These are phyloP conservation scores for Colletotrichum siamense DNA, from an alignment of 2,329 filamentous ascomycete species.

Conservation along the genomic window DNA sequence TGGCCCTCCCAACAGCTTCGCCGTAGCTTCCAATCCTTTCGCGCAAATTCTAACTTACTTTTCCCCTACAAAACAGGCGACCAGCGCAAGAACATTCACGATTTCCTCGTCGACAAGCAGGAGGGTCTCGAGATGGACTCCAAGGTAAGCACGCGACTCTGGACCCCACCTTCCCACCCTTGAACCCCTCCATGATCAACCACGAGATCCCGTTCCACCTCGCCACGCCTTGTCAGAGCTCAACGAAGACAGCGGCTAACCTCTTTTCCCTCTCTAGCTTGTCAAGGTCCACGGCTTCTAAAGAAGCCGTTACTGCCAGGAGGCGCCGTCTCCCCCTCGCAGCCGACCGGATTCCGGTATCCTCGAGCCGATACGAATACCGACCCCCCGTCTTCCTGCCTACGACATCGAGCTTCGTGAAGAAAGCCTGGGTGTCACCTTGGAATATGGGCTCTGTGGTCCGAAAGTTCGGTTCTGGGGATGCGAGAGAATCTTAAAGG, in stretches of 20 bases:
- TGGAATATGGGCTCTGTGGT: not conserved
- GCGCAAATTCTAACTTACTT: not conserved
- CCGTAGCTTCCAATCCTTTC: not conserved
- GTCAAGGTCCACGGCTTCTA: constrained; percentile 68
- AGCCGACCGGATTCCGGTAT: constrained; percentile 15
- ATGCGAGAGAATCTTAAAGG: constrained; percentile 7
- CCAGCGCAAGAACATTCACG: constrained; percentile 90
- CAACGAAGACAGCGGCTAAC: not conserved
- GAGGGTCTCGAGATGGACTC: constrained; percentile 84
- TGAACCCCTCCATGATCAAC: not conserved
- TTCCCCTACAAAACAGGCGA: constrained; percentile 59
- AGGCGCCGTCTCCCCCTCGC: constrained; percentile 29
- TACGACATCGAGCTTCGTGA: not conserved
- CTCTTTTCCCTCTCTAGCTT: not conserved
- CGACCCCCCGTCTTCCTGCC: not conserved
- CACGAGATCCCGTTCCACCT: not conserved
- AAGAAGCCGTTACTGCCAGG: constrained; percentile 38
- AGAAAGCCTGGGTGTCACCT: not conserved
- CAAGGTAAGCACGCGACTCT: constrained; percentile 51
- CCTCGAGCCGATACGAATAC: constrained; percentile 1
- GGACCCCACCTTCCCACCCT: not conserved
- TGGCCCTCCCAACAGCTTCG: not conserved
- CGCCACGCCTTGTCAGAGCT: not conserved
- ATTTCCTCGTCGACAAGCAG: constrained; percentile 89
- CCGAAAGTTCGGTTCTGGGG: constrained; percentile 1